Evolutionary conservation across 2,329 filamentous ascomycete genomes (phyloP), one percentile per base, ranked within the genome.

Genomic region (Fusarium papillatum): DNA sequence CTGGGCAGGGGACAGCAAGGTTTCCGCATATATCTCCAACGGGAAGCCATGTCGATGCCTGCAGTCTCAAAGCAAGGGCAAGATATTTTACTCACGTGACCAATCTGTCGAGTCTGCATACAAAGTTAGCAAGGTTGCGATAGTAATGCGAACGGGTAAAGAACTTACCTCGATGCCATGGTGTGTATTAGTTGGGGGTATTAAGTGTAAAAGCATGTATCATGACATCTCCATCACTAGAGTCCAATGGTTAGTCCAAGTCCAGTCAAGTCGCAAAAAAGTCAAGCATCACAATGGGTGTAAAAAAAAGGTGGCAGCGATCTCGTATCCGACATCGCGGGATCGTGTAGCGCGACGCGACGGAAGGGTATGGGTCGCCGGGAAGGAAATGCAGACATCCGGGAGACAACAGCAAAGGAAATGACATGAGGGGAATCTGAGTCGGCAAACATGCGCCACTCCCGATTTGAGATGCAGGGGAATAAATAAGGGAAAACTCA

Each of bases 31-130:
- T 29, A 9, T 34, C 29, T 57, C n/a, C 13, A 34, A 57, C 50
- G 29, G 19, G 13, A 34, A 57, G 50, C 29, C 50, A 57, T 34
- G 29, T 34, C 50, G 50, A 55, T 55, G 17, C 16, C 46, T 26
- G 41, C 39, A 61, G 24, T 24, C 19, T 29, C 13, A 62, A 17
- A 46, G 26, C 26, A 31, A 43, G 26, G 22, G 38, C 63, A 22
- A 38, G 13, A 43, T 46, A 6, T 31, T 50, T 50, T 48, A 93
- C 94, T 91, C 90, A 96, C 94, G 94, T 96, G 89, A 96, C 94
- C 80, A 96, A 90, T 83, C 94, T 92, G 87, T 96, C 94, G 81
- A 96, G 91, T 90, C 94, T 95, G 81, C 69, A 65, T 39, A 76
- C 66, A 72, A 57, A 50, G 66, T 74, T 65, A 77, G 68, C 24